Base-by-base conservation (phyloP, 2,329 filamentous ascomycete genomes). In the Talaromyces marneffei region DNA sequence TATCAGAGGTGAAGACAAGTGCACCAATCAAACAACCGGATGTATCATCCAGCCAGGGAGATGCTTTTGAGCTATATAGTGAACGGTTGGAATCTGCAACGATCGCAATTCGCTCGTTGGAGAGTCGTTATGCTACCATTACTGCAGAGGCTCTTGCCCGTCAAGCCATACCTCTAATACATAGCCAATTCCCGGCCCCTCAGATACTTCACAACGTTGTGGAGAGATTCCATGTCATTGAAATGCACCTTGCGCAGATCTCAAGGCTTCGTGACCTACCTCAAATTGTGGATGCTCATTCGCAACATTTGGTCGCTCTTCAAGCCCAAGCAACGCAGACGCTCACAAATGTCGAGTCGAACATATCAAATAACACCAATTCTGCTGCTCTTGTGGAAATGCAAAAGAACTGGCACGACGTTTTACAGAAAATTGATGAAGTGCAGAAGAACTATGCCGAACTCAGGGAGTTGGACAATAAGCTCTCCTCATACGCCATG, bases 91-190 rank as follows among this genome's bases (percentile, higher is more conserved):
- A 64, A 3, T 66, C 62, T 16, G n/a, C 73, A 3, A 62, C 55
- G 6, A 64, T 65, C 20, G 68, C 66, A n/a, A 37, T 75, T 23
- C 67, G 69, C 31, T 77, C 74, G 0, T 65, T 86, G 7, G 78
- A 82, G 66, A 60, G 63, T 0, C 82, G 81, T 63, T 84, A 78
- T 62, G 79, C 78, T 60, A 83, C 82, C 64, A 69, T 86, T 7
- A 69, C 69, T 18, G 77, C 76, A 0, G 72, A 73, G 10, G 65
- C 70, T 2, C 56, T 79, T 18, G 71, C 72, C 1, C 69, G 67
- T n/a, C 65, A 70, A 14, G 75, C 77, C 66, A 56, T 74, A 23
- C 64, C 59, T 20, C 67, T 68, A 2, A 71, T 77, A 64, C 69
- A 71, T 35, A 69, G 74, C 56, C 69, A 74, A 67, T 75, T 74